phyloP scores from a whole-genome alignment of 2,329 filamentous ascomycete species.

The Plectosphaerella sp. region DNA sequence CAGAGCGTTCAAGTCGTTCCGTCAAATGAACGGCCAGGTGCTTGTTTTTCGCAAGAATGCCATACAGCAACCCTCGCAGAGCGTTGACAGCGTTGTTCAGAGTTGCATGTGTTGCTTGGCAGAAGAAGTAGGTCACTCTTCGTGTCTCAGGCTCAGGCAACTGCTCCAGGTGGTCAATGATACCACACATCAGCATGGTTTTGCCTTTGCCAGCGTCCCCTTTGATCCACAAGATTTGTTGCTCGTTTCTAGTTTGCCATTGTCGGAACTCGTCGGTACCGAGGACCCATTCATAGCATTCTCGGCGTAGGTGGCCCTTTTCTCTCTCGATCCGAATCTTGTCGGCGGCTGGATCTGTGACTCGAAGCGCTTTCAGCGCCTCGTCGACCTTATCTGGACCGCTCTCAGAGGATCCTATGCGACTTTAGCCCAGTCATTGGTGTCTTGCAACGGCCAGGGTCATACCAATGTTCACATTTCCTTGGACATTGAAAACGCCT shows the following conservation, averaged over 20 bases:
- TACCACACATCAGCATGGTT: constrained; percentile 26
- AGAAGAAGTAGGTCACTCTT: constrained; percentile 30
- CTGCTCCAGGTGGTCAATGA: constrained; percentile 18
- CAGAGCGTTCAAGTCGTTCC: constrained; percentile 23
- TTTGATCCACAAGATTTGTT: constrained; percentile 26
- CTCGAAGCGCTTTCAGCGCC: neutral
- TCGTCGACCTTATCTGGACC: neutral
- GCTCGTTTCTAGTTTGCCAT: constrained; percentile 15
- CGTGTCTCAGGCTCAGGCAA: neutral
- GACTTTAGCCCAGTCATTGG: too few species aligned
- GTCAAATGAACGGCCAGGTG: constrained; percentile 24
- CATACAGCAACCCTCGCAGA: constrained; percentile 35
- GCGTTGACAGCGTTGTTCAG: constrained; percentile 33
- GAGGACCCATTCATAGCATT: constrained; percentile 27
- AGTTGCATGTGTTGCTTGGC: constrained; percentile 28
- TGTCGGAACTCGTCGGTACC: constrained; percentile 17
- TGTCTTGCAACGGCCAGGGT: too few species aligned
- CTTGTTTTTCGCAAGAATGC: constrained; percentile 27
- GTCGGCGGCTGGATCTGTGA: constrained; percentile 8
- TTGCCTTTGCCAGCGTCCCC: constrained; percentile 31
- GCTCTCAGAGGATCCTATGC: neutral
- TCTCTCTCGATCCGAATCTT: constrained; percentile 11
- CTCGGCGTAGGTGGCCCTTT: constrained; percentile 20
- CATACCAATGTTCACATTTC: neutral
- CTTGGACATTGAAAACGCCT: too few species aligned